Evolutionary conservation across 441 rosid species (phyloP), one percentile per base, ranked within the genome.

Genomic region (Biscutella auriculata): DNA sequence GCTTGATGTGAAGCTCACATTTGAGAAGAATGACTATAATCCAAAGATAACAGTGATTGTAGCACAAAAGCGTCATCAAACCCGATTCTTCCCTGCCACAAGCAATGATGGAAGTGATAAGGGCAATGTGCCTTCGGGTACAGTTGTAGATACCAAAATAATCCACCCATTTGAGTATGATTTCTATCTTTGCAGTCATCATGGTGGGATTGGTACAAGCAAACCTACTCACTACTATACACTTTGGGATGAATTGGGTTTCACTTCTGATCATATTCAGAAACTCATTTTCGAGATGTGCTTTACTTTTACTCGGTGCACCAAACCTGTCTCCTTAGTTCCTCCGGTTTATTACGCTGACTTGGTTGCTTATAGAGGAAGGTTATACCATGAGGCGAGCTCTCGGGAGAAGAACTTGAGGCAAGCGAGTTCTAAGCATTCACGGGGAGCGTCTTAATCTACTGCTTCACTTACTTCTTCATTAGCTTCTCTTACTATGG

Each of bases 321-420:
- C 95, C 16, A 87, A 83, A 57, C 84, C 92, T 0, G 92, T 85
- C 10, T 85, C 85, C 3, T 62, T 90, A 19, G 78, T 85, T 36
- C 91, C 96, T 9, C 96, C 95, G 0, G 88, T 86, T 6, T 79
- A 72, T 61, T 86, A 89, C 44, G 93, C 93, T 5, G 97, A 89
- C 72, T 74, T 82, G 15, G 93, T 65, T 28, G 90, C 95, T 1
- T 82, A 51, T 26, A 73, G 97, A 57, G 88, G 95, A 23, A 75
- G 84, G 54, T 33, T 83, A 16, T 87, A 87, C 63, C 63, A 82
- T 5, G 83, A 91, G 34, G 82, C 92, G 4, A 50, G 71, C 79
- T 72, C 21, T 59, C 57, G 17, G 61, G 75, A 30, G 79, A 62
- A 26, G 62, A 41, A 40, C 39, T 9, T 39, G 4, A 19, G 4